Conservation (phyloP, 2,329 filamentous ascomycete genomes). For the Talaromyces sp. region DNA sequence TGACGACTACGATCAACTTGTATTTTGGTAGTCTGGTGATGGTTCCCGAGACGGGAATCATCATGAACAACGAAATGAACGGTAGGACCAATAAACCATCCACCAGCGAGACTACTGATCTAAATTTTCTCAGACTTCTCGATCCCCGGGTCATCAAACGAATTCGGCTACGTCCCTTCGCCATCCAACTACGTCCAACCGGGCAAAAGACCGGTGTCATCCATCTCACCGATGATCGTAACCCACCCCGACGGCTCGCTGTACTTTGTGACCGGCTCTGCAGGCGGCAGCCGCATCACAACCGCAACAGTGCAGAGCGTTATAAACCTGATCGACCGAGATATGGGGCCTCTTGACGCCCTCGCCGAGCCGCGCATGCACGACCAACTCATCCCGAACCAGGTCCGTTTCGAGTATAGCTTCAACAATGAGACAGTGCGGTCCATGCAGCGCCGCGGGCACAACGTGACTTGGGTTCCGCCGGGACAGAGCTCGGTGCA, state of each 20-base stretch:
- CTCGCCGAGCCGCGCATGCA: constrained; percentile 65
- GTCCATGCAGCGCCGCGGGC: constrained; percentile 58
- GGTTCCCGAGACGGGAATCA: constrained; percentile 75
- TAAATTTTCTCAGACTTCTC: no score
- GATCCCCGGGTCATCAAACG: constrained; percentile 69
- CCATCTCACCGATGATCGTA: constrained; percentile 72
- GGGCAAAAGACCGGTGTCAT: constrained; percentile 75
- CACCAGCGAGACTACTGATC: no score
- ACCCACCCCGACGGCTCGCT: constrained; percentile 61
- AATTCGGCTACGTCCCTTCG: constrained; percentile 78
- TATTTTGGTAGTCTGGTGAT: constrained; percentile 76
- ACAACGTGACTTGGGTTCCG: constrained; percentile 65
- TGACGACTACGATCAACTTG: constrained; percentile 84
- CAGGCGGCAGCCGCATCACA: constrained; percentile 78
- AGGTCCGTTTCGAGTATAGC: constrained; percentile 59
- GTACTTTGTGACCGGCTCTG: constrained; percentile 65
- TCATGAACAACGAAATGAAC: constrained; percentile 62
- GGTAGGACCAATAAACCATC: no score
- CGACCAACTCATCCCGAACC: constrained; percentile 73
- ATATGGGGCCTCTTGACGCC: constrained; percentile 55
- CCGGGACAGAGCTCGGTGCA: constrained; percentile 65
- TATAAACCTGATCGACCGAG: constrained; percentile 65
- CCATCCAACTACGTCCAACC: constrained; percentile 75
- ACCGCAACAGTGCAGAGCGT: constrained; percentile 70
- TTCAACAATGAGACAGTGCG: constrained; percentile 62